Evolutionary conservation across 2,329 filamentous ascomycete species (phyloP).

Genomic region (Neophaeococcomyces aloes): DNA sequence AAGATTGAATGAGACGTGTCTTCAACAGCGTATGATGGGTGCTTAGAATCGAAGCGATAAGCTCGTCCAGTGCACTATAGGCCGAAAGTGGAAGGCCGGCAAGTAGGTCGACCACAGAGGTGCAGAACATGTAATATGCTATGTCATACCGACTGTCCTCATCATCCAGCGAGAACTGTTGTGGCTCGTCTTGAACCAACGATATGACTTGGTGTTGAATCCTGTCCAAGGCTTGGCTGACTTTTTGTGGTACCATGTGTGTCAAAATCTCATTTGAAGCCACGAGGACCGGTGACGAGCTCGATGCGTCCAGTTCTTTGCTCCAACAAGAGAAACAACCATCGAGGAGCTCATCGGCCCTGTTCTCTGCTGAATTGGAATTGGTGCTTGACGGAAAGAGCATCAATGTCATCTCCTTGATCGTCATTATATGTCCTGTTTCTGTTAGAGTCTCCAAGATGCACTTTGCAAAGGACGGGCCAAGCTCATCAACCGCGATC

Average conservation of each 20-base stretch:
- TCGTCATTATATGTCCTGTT: neutral
- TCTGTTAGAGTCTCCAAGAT: slow-evolving; percentile 1
- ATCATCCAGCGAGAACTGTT: neutral
- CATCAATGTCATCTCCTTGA: neutral
- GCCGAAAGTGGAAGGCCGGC: slow-evolving; percentile 11
- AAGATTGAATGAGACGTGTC: slow-evolving; percentile 39
- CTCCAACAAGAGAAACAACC: neutral
- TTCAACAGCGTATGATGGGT: slow-evolving; percentile 49
- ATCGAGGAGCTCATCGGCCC: neutral
- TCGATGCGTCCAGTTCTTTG: neutral
- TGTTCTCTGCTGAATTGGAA: slow-evolving; percentile 14
- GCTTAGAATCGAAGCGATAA: slow-evolving; percentile 44
- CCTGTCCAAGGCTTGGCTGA: neutral
- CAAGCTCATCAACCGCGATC: slow-evolving; percentile 4
- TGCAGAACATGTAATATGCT: slow-evolving; percentile 3
- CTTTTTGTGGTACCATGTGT: neutral
- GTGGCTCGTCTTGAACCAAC: neutral
- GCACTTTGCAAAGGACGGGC: neutral
- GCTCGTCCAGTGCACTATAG: slow-evolving; percentile 43
- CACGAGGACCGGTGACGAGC: too few species aligned
- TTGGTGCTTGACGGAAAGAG: neutral
- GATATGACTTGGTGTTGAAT: neutral
- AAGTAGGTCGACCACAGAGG: slow-evolving; percentile 5
- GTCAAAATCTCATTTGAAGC: neutral
- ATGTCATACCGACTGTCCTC: too few species aligned